Conservation (phyloP, 202 grass and related monocot species). For the Panicum virgatum region DNA sequence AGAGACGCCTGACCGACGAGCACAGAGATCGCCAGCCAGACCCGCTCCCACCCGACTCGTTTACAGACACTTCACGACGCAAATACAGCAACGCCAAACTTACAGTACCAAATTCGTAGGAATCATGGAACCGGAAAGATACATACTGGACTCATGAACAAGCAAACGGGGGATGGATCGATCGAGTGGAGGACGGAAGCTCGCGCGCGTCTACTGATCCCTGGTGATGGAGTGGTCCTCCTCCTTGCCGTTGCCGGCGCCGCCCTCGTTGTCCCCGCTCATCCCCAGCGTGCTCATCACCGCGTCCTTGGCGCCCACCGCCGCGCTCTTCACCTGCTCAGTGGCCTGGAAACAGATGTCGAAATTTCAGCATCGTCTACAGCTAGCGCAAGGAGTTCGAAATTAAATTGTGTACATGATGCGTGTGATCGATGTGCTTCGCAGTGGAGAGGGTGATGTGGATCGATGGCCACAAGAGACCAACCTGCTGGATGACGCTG, state of each 20-base stretch:
- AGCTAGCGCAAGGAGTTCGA: no score
- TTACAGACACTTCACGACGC: constrained; percentile 5
- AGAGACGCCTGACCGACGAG: constrained; percentile 7
- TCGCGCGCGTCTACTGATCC: constrained; percentile 17
- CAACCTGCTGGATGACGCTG: constrained; percentile 58
- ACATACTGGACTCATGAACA: neutral
- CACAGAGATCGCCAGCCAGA: neutral
- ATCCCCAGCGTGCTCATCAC: constrained; percentile 60
- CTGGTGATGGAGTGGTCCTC: constrained; percentile 35
- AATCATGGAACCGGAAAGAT: neutral
- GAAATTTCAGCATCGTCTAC: no score
- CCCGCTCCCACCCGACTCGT: neutral
- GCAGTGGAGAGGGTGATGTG: no score
- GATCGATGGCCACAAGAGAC: no score
- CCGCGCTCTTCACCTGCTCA: constrained; percentile 57
- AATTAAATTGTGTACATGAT: no score
- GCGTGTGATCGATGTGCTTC: no score
- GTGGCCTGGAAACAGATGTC: constrained; percentile 25
- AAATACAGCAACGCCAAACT: neutral
- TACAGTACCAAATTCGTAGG: neutral
- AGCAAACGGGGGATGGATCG: neutral
- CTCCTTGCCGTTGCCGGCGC: neutral
- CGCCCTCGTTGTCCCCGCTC: constrained; percentile 25
- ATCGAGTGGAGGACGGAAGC: no score
- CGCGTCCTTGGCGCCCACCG: constrained; percentile 58